Percentiles rank a stretch among this genome's conserved stretches.
Conservation (phyloP, 345 rosid species). For the Psidium friedrichsthalianum region DNA sequence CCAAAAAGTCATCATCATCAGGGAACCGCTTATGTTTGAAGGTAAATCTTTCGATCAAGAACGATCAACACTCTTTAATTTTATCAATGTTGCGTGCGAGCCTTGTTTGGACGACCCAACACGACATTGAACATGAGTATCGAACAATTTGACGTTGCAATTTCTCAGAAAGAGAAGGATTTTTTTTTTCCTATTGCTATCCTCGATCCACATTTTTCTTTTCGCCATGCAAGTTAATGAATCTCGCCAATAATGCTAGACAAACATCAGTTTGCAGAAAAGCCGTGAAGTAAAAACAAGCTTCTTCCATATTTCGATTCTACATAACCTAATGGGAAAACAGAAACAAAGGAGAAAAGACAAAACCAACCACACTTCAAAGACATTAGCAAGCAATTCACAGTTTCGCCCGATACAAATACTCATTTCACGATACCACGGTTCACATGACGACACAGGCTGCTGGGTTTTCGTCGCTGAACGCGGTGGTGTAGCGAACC, state of each 20-base stretch:
- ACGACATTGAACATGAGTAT: too few relatives aligned
- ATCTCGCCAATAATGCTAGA: too few relatives aligned
- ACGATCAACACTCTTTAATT: too few relatives aligned
- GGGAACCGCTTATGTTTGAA: too few relatives aligned
- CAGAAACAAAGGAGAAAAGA: neutral
- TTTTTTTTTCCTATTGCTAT: too few relatives aligned
- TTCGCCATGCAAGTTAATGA: neutral
- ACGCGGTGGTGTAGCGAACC: constrained; percentile 91
- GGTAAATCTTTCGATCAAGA: too few relatives aligned
- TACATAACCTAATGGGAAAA: neutral
- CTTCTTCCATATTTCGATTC: neutral
- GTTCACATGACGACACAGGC: constrained; percentile 73
- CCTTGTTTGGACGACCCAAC: too few relatives aligned
- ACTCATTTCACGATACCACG: neutral
- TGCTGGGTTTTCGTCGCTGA: constrained; percentile 74
- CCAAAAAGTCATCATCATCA: too few relatives aligned
- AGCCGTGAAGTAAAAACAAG: neutral
- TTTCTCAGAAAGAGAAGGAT: too few relatives aligned
- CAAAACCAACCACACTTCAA: neutral
- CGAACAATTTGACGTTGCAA: too few relatives aligned
- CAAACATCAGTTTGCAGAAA: neutral
- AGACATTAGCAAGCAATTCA: neutral
- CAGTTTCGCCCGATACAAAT: neutral
- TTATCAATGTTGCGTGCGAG: too few relatives aligned
- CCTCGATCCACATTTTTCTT: neutral